Base-by-base conservation (phyloP, 495 filamentous ascomycete species). In the Melanomma pulvis-pyrius region DNA sequence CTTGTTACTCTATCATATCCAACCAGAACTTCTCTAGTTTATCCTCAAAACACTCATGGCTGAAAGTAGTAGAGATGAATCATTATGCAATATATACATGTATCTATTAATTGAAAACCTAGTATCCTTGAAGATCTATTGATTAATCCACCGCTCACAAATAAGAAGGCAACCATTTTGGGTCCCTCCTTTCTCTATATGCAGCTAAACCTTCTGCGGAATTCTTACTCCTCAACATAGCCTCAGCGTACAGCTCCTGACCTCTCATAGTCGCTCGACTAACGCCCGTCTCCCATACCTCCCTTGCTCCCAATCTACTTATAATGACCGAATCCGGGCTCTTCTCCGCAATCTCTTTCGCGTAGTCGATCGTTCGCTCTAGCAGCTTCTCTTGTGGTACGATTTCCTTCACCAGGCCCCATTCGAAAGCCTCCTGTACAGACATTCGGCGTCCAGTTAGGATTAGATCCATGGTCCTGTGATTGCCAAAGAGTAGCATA, bases 241-340 rank as follows among this genome's bases (percentile, higher is more conserved):
- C n/a, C n/a, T n/a, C n/a, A 2, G 32, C 36, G 32, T 49, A 74
- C 13, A 61, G 41, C 44, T 73, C 63, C 61, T 58, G 55, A 2
- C 61, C 61, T 41, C 61, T 29, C 68, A 63, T 64, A 25, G 63
- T 70, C 26, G 70, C 71, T 47, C 71, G 62, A 50, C 73, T 70
- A 30, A 70, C 70, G 17, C 54, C 68, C 3, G 63, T 67, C 51
- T 77, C 72, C 70, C 72, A 73, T 24, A 59, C 69, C 53, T 71
- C 49, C 22, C 72, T 41, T 19, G 71, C 67, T 17, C 68, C 72
- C n/a, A 57, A 36, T 28, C 70, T 61, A 24, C 54, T 36, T 17
- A 67, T 67, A 26, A 67, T 67, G 9, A 67, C 64, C 6, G 21
- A 32, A 36, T 67, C 64, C 0, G 64, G 56, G 21, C 56, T 61